Percentiles rank a stretch among this genome's conserved stretches.
phyloP scores from a whole-genome alignment of 495 filamentous ascomycete genomes.

The Bathelium albidoporum region DNA sequence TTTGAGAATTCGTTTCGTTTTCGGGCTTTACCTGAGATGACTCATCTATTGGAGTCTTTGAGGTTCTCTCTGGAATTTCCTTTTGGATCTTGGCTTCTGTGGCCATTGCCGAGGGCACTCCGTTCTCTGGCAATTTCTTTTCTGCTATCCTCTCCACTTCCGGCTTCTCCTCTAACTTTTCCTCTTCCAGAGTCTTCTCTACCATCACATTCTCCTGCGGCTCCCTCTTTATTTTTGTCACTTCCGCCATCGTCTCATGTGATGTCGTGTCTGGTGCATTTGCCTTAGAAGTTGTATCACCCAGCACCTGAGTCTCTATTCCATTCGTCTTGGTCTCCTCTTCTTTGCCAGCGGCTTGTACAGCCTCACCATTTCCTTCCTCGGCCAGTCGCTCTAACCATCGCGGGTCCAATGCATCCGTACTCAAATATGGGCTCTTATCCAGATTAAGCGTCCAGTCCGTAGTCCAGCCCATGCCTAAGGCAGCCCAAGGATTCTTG shows the following conservation, averaged over 20 bases:
- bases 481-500: slow-evolving; percentile 28
- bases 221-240: background rate
- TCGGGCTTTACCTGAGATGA: no score
- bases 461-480: slow-evolving; percentile 27
- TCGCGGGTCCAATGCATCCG: slow-evolving; percentile 28
- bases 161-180: background rate
- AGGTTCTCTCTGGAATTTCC: background rate
- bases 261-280: no score
- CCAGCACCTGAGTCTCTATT: background rate
- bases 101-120: no score
- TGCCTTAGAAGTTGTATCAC: no score
- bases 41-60: no score
- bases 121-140: background rate
- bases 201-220: background rate
- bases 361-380: background rate
- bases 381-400: slow-evolving; percentile 14
- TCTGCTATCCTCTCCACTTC: background rate
- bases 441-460: slow-evolving; percentile 19
- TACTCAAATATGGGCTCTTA: slow-evolving; percentile 25
- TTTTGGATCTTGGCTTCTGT: no score
- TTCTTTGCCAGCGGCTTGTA: background rate
- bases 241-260: no score
- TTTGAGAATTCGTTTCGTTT: no score
- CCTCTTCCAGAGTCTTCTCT: background rate
- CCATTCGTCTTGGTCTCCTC: background rate